Evolutionary conservation across 306 rosid species (phyloP).

Genomic region (Hippophae rhamnoides): DNA sequence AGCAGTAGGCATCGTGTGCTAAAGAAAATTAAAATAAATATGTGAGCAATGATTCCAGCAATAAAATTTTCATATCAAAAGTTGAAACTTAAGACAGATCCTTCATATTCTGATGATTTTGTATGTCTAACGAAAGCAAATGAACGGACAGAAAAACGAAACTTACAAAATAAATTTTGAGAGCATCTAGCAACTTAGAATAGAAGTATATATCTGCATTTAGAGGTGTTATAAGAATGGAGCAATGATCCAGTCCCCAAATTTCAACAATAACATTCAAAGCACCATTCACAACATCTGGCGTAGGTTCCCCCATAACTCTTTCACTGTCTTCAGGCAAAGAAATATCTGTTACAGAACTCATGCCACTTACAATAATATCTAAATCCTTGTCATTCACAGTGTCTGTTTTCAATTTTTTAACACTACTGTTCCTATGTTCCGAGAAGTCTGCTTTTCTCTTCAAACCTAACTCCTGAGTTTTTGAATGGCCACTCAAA

Average conservation of each 20-base stretch:
- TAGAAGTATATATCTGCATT: conserved; percentile 45
- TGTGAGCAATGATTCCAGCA: conserved; percentile 14
- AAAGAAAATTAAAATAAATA: conserved; percentile 28
- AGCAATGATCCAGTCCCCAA: conserved; percentile 47
- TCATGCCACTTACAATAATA: conserved; percentile 63
- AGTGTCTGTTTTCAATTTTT: conserved; percentile 42
- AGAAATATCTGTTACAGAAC: conserved; percentile 27
- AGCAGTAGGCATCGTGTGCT: conserved; percentile 48
- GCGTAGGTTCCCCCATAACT: conserved; percentile 21
- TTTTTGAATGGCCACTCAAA: conserved; percentile 40
- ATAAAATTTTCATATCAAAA: background rate
- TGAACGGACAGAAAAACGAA: conserved; percentile 10
- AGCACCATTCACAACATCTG: conserved; percentile 37
- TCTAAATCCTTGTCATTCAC: conserved; percentile 38
- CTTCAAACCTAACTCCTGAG: conserved; percentile 29
- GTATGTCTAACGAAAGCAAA: conserved; percentile 3
- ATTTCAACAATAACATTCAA: conserved; percentile 39
- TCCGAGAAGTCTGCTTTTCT: conserved; percentile 38
- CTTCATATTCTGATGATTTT: background rate
- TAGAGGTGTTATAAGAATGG: conserved; percentile 25
- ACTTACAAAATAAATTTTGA: conserved; percentile 66
- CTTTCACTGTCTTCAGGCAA: conserved; percentile 20
- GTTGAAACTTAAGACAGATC: conserved; percentile 4
- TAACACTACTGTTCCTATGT: conserved; percentile 21
- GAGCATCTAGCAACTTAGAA: conserved; percentile 63